Evolutionary conservation across 1,284 basidiomycete species (phyloP).

Genomic region (Rhodotorula sp.): DNA sequence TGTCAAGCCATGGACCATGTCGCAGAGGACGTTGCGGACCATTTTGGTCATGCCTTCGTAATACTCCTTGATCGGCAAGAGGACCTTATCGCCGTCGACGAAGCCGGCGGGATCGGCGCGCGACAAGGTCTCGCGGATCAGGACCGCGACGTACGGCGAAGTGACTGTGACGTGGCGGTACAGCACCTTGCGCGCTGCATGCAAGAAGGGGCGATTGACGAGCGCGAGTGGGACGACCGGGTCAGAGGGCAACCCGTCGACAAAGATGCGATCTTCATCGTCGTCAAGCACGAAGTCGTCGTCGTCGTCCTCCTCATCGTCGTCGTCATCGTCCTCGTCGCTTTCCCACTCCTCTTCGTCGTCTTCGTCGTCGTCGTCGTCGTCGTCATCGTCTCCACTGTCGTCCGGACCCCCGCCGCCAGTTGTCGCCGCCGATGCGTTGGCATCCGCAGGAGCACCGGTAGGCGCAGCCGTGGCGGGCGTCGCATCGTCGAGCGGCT

Average conservation of each 20-base stretch:
- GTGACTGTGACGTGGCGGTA: conserved; percentile 23
- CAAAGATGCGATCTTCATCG: conserved; percentile 17
- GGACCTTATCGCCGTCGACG: conserved; percentile 11
- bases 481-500: conserved; percentile 1
- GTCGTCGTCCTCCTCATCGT: conserved; percentile 13
- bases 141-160: conserved; percentile 16
- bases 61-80: background rate
- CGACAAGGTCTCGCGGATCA: conserved; percentile 34
- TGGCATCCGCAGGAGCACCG: background rate
- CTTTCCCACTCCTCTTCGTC: background rate
- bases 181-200: conserved; percentile 33
- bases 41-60: background rate
- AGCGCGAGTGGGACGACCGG: conserved; percentile 40
- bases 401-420: background rate
- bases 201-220: conserved; percentile 41
- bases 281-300: conserved; percentile 10
- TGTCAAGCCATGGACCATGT: conserved; percentile 17
- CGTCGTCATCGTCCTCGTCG: conserved; percentile 10
- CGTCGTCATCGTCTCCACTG: background rate
- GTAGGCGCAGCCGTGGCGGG: background rate
- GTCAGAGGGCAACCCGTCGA: conserved; percentile 38
- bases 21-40: conserved; percentile 23
- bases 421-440: too few species aligned
- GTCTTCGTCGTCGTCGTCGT: background rate
- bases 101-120: conserved; percentile 13